phyloP scores from a whole-genome alignment of 2,329 filamentous ascomycete genomes.

The Pseudogymnoascus sp. region DNA sequence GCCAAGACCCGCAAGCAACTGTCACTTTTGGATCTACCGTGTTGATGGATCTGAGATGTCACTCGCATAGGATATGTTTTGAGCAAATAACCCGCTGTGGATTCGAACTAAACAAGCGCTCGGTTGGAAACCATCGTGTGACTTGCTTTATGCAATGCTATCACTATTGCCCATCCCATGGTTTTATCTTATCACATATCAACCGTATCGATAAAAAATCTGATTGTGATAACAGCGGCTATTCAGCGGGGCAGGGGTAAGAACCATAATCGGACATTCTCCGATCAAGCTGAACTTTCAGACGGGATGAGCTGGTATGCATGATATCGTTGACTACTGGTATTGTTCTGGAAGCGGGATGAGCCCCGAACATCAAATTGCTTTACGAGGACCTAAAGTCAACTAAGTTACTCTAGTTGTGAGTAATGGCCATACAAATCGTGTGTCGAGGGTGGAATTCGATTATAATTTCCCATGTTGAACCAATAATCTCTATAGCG shows the following conservation, averaged over 20 bases:
- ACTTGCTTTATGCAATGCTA: not conserved
- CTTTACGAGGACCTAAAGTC: not conserved
- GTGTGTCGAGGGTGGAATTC: not conserved
- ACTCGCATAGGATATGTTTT: not conserved
- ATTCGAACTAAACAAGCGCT: not conserved
- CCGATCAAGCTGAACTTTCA: not conserved
- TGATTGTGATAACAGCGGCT: not conserved
- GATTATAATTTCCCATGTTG: not conserved
- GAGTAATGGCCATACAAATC: not conserved
- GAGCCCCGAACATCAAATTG: not conserved
- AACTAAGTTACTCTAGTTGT: not conserved
- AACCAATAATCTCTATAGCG: not conserved
- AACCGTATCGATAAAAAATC: not conserved
- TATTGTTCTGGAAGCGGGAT: not conserved
- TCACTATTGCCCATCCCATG: not conserved
- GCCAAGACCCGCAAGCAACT: not conserved
- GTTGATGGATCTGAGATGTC: not conserved
- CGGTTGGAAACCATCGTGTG: not conserved
- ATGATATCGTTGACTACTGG: not conserved
- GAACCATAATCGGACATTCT: not conserved
- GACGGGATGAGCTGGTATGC: not conserved
- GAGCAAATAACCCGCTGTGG: not conserved
- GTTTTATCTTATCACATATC: conserved; percentile 2
- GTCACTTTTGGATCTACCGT: not conserved
- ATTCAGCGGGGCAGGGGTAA: not conserved